Conservation (phyloP, 2,329 filamentous ascomycete genomes). For the Calonectria henricotiae region DNA sequence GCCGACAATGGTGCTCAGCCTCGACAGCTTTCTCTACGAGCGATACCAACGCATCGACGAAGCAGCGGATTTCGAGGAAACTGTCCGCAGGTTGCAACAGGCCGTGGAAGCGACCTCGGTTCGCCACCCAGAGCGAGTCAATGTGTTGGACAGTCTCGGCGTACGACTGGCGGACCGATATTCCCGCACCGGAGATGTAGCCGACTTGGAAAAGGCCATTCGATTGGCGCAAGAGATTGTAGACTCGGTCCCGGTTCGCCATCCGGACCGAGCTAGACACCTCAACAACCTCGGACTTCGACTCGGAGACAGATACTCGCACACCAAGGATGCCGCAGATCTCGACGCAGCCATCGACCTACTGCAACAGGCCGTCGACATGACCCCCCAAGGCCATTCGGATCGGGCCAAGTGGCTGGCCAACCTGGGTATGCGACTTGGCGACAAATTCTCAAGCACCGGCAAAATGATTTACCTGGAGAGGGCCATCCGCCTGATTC, state of each 20-base stretch:
- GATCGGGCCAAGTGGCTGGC: conserved; percentile 1
- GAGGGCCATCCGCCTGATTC: neutral
- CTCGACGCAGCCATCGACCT: neutral
- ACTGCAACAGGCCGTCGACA: neutral
- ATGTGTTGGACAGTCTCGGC: neutral
- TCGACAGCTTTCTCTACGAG: conserved; percentile 2
- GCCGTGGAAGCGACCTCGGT: neutral
- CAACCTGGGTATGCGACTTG: conserved; percentile 4
- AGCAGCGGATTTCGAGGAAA: neutral
- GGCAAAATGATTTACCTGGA: neutral
- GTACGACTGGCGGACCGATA: conserved; percentile 1
- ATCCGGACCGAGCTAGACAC: neutral
- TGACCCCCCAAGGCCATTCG: neutral
- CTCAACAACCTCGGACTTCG: conserved; percentile 8
- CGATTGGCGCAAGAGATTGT: conserved; percentile 2
- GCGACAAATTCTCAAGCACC: neutral
- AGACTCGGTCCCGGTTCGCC: neutral
- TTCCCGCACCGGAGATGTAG: neutral
- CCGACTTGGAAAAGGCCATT: conserved; percentile 20
- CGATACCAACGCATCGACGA: neutral
- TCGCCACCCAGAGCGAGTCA: neutral
- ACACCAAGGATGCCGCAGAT: neutral
- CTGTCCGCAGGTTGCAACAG: neutral
- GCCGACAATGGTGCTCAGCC: conserved; percentile 1
- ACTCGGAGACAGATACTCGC: conserved; percentile 1